Conservation (phyloP, 371 early-diverging fungal genomes). For the Conidiobolus incongruus region DNA sequence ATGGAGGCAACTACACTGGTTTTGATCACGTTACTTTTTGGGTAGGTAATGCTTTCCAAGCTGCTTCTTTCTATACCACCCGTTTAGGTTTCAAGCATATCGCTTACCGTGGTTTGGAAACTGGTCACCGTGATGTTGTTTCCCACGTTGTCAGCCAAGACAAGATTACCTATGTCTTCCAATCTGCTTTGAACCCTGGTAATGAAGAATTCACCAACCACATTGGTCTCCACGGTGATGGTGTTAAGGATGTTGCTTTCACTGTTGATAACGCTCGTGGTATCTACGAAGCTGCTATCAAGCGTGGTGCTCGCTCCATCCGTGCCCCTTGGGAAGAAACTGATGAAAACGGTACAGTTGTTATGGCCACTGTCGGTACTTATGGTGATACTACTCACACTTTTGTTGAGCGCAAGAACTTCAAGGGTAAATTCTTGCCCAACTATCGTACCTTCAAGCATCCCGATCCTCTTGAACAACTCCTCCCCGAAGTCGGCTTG, state of each 20-base stretch:
- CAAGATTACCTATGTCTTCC: slow-evolving; percentile 66
- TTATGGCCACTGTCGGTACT: slow-evolving; percentile 79
- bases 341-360: slow-evolving; percentile 70
- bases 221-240: slow-evolving; percentile 73
- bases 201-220: slow-evolving; percentile 46
- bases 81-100: slow-evolving; percentile 78
- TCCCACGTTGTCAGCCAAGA: slow-evolving; percentile 71
- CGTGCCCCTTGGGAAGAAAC: slow-evolving; percentile 53
- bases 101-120: slow-evolving; percentile 90
- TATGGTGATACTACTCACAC: slow-evolving; percentile 86
- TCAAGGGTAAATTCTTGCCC: slow-evolving; percentile 76
- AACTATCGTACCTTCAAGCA: slow-evolving; percentile 28
- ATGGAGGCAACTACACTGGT: slow-evolving; percentile 11
- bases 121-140: slow-evolving; percentile 66
- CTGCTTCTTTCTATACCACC: slow-evolving; percentile 73
- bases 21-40: slow-evolving; percentile 62
- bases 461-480: slow-evolving; percentile 38
- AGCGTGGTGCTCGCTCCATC: slow-evolving; percentile 68
- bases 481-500: slow-evolving; percentile 44
- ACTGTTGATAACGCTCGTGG: slow-evolving; percentile 65
- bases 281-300: slow-evolving; percentile 63
- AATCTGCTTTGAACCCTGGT: slow-evolving; percentile 75
- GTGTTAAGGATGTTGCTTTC: slow-evolving; percentile 87
- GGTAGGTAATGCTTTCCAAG: slow-evolving; percentile 88
- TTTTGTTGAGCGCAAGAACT: slow-evolving; percentile 65